phyloP scores from a whole-genome alignment of 805 yeast genomes.

The Saturnispora hagleri region DNA sequence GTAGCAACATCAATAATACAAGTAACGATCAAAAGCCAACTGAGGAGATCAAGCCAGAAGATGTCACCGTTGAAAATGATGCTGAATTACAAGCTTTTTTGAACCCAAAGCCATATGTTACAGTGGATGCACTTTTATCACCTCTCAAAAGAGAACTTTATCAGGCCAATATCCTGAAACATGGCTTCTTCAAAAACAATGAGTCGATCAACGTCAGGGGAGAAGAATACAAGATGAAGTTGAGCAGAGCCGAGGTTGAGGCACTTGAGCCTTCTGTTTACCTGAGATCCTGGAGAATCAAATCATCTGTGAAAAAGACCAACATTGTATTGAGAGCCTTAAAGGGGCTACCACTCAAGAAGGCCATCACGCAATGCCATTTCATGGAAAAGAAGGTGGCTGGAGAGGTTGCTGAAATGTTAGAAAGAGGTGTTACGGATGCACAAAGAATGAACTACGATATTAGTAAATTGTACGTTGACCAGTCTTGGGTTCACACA shows the following conservation, averaged over 20 bases:
- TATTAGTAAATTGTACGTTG: slow-evolving; percentile 56
- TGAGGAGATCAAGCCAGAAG: slow-evolving; percentile 12
- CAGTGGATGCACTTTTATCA: slow-evolving; percentile 48
- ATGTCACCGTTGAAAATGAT: slow-evolving; percentile 26
- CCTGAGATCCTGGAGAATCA: slow-evolving; percentile 69
- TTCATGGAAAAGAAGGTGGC: slow-evolving; percentile 75
- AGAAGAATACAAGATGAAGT: slow-evolving; percentile 39
- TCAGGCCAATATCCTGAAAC: slow-evolving; percentile 44
- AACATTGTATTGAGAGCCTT: slow-evolving; percentile 70
- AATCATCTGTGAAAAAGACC: slow-evolving; percentile 84
- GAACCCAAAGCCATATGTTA: slow-evolving; percentile 43
- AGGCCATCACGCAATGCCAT: slow-evolving; percentile 88
- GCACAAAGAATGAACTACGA: slow-evolving; percentile 52
- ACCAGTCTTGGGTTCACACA: slow-evolving; percentile 85
- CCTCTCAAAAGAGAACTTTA: slow-evolving; percentile 67
- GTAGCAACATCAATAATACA: not conserved
- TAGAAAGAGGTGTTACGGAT: slow-evolving; percentile 63
- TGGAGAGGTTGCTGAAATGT: slow-evolving; percentile 65
- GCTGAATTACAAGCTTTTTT: slow-evolving; percentile 38
- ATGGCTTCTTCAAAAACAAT: slow-evolving; percentile 64
- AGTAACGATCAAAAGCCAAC: slow-evolving; percentile 5
- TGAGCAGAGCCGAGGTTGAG: slow-evolving; percentile 59
- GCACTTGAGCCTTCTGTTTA: slow-evolving; percentile 84
- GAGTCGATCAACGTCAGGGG: slow-evolving; percentile 36
- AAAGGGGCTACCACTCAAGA: slow-evolving; percentile 57